phyloP scores from a whole-genome alignment of 768 basidiomycete species.

The Amanita rimosa region DNA sequence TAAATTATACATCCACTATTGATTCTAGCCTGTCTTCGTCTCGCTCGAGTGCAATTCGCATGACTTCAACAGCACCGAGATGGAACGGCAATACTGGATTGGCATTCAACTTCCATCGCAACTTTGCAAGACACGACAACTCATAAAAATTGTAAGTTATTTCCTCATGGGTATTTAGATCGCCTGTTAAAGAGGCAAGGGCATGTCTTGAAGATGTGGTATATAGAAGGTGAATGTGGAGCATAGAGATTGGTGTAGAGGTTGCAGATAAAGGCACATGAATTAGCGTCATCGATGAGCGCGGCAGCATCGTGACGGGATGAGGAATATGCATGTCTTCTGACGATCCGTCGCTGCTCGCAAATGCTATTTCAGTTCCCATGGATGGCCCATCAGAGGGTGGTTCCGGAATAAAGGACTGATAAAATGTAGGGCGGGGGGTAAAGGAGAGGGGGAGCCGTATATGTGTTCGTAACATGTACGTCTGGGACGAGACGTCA shows the following conservation, averaged over 20 bases:
- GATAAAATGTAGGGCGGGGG: constrained; percentile 22
- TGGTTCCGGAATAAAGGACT: constrained; percentile 23
- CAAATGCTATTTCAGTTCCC: not conserved
- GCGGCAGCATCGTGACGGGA: constrained; percentile 37
- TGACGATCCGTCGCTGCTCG: not conserved
- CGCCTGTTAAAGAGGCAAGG: constrained; percentile 13
- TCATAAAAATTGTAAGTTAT: constrained; percentile 62
- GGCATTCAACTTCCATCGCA: constrained; percentile 35
- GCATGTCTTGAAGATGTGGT: constrained; percentile 27
- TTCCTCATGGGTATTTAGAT: constrained; percentile 31
- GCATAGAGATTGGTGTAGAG: constrained; percentile 34
- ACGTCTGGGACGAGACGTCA: constrained; percentile 39
- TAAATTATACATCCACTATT: not conserved
- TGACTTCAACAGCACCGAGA: constrained; percentile 58
- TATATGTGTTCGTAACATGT: constrained; percentile 32
- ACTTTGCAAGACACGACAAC: constrained; percentile 47
- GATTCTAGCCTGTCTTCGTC: constrained; percentile 13
- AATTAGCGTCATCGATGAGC: constrained; percentile 47
- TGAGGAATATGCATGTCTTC: constrained; percentile 12
- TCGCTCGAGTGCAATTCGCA: constrained; percentile 33
- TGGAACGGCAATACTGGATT: constrained; percentile 60
- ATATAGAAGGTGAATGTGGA: constrained; percentile 54
- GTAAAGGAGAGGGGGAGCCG: constrained; percentile 30
- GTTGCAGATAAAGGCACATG: constrained; percentile 35
- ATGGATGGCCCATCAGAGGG: constrained; percentile 9